Evolutionary conservation across 345 rosid species (phyloP).

Genomic region (Pelargonium nanum): DNA sequence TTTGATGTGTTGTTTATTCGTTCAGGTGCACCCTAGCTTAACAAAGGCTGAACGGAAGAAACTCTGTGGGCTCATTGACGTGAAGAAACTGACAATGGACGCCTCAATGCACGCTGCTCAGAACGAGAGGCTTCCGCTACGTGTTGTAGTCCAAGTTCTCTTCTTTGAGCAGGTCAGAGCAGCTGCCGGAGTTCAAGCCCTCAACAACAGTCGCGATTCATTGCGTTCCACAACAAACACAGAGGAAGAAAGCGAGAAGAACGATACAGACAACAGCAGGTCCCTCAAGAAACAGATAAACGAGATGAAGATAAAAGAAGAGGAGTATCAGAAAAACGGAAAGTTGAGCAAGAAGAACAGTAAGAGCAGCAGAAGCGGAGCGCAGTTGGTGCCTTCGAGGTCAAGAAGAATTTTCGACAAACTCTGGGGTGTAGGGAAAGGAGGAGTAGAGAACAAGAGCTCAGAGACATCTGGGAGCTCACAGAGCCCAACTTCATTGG

Average conservation of each 20-base stretch:
- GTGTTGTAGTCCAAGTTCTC: constrained; percentile 85
- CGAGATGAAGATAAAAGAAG: constrained; percentile 22
- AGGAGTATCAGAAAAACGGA: constrained; percentile 15
- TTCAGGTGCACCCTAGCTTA: constrained; percentile 64
- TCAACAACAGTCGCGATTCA: constrained; percentile 16
- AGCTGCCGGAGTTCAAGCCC: constrained; percentile 35
- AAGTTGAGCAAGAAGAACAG: constrained; percentile 37
- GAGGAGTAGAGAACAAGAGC: constrained; percentile 43
- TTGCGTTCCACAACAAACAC: constrained; percentile 34
- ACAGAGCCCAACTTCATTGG: constrained; percentile 61
- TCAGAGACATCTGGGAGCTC: constrained; percentile 85
- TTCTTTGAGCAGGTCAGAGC: constrained; percentile 76
- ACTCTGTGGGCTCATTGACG: constrained; percentile 68
- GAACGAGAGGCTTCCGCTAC: constrained; percentile 74
- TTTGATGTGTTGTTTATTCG: not conserved
- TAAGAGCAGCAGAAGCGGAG: constrained; percentile 49
- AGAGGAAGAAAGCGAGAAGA: constrained; percentile 37
- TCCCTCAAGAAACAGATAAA: constrained; percentile 35
- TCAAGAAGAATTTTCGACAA: constrained; percentile 75
- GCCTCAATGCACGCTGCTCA: constrained; percentile 83
- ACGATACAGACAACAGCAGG: constrained; percentile 18
- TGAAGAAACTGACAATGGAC: constrained; percentile 58
- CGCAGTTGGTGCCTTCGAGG: constrained; percentile 71
- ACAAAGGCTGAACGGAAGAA: constrained; percentile 68
- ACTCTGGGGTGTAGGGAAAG: constrained; percentile 60